Evolutionary conservation across 208 protist genomes (phyloP).

Genomic region (Leishmania major): DNA sequence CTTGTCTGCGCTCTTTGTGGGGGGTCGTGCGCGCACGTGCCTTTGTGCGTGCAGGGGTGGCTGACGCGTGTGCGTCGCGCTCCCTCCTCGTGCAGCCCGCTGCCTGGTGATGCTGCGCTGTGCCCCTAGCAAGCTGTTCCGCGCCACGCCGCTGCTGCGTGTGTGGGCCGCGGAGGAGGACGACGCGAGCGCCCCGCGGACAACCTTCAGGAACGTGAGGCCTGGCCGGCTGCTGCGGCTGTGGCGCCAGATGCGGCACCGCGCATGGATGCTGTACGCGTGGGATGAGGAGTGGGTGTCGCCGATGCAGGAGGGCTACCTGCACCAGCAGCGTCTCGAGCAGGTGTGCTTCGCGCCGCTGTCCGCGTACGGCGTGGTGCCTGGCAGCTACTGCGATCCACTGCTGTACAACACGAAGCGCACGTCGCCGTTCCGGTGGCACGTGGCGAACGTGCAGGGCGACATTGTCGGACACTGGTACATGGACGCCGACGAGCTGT

Average conservation of each 20-base stretch:
- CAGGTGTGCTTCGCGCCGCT: conserved; percentile 89
- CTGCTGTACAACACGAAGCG: conserved; percentile 92
- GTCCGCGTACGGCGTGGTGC: conserved; percentile 90
- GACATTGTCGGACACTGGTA: conserved; percentile 93
- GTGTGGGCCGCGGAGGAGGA: conserved; percentile 89
- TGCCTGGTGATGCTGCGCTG: conserved; percentile 38
- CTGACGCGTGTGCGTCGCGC: too few species aligned
- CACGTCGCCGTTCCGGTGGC: conserved; percentile 91
- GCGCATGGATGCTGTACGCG: conserved; percentile 80
- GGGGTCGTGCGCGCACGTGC: too few species aligned
- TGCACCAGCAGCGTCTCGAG: conserved; percentile 89
- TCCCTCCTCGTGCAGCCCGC: too few species aligned
- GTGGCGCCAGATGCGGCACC: conserved; percentile 88
- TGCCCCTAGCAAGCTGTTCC: conserved; percentile 36
- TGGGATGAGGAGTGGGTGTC: conserved; percentile 90
- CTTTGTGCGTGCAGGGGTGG: too few species aligned
- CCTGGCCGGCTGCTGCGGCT: conserved; percentile 76
- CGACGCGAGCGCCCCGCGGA: conserved; percentile 78
- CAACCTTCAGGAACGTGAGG: conserved; percentile 92
- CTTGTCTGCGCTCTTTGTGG: too few species aligned
- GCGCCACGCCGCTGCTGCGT: conserved; percentile 62
- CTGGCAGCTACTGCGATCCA: conserved; percentile 89
- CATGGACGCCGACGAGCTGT: conserved; percentile 89
- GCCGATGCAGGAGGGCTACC: conserved; percentile 75
- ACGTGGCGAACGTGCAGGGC: conserved; percentile 74